Evolutionary conservation across 495 filamentous ascomycete species (phyloP), one percentile per base, ranked within the genome.

Genomic region (Letharia columbiana): DNA sequence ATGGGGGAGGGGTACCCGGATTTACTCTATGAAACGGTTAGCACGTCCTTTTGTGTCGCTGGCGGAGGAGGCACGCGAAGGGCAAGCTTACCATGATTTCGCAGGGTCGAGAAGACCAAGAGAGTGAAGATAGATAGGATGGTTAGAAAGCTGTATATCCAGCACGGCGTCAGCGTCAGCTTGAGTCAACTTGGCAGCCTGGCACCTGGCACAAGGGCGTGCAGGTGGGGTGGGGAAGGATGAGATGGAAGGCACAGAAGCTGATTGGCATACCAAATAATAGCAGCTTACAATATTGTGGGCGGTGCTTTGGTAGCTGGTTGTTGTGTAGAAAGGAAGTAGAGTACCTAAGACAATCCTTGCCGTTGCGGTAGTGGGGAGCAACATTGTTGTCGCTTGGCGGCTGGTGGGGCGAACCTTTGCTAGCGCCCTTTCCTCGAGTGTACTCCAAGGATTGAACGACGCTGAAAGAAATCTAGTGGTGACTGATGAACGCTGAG

Each of bases 1-100:
- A 20, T 18, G 67, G 54, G 60, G 68, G 31, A 69, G 71, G 84
- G 83, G 75, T 78, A 88, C 85, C 85, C 85, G 76, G 85, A 87
- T 85, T 85, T 83, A 83, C 84, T 86, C 85, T 88, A 71, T 28
- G 37, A 39, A 40, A 33, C 20, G 52, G 52, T 65, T 23, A 65
- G 63, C 63, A 65, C 54, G 63, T 65, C 54, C 63, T 15, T 12
- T 33, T 33, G 3, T 58, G 39, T 58, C 17, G 40, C 54, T n/a
- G 2, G 52, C 28, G 52, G 31, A 56, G 28, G 52, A 17, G 12
- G 12, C 4, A 49, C 2, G 54, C 10, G 44, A 20, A 35, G 4
- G 54, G n/a, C 17, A 33, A 31, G 54, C 63, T 45, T 47, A 65
- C 63, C 63, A 65, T 65, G 41, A 23, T 57, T 47, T 42, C 52